Evolutionary conservation across 169 alveolate genomes (phyloP), one percentile per base, ranked within the genome.

Genomic region (Theileria sp.): DNA sequence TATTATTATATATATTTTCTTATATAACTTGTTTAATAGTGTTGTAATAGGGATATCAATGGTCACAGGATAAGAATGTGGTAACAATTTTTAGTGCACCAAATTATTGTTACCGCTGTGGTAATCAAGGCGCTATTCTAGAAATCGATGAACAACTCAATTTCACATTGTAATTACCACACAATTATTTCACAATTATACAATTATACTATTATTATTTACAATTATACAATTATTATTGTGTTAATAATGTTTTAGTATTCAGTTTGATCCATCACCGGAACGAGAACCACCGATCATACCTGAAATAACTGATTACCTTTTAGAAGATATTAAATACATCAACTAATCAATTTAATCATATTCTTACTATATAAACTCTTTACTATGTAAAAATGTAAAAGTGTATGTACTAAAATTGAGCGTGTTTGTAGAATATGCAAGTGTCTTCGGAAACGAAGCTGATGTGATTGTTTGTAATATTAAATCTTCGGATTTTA

Each of bases 21-120:
- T 32, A 32, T 32, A 32, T 32, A 32, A 5, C 5, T 32, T 1
- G 36, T 32, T n/a, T n/a, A 5, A 32, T 32, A 32, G 5, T 32
- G 36, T 32, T 38, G 17, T 21, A n/a, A n/a, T 60, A 74, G 88
- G 98, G 98, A 19, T 95, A 93, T 87, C 91, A 94, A 10, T 93
- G 97, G 95, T 93, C 96, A 67, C 98, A 95, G 71, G 96, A 93
- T 58, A 91, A 90, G 64, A 94, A 93, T 77, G 96, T 97, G 0
- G 98, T 96, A 4, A 97, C 99, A 3, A 95, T 97, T 9, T 97
- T 96, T 89, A 93, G 97, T 69, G 99, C 99, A 23, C 99, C 99
- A 12, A 96, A 96, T 91, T 96, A 96, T 86, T 96, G 99, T 75
- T 96, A 95, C 87, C 93, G 98, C 50, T 96, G 98, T 72, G 97